phyloP scores from a whole-genome alignment of 164 flowering plant species.

The Chimonanthus salicifolius region DNA sequence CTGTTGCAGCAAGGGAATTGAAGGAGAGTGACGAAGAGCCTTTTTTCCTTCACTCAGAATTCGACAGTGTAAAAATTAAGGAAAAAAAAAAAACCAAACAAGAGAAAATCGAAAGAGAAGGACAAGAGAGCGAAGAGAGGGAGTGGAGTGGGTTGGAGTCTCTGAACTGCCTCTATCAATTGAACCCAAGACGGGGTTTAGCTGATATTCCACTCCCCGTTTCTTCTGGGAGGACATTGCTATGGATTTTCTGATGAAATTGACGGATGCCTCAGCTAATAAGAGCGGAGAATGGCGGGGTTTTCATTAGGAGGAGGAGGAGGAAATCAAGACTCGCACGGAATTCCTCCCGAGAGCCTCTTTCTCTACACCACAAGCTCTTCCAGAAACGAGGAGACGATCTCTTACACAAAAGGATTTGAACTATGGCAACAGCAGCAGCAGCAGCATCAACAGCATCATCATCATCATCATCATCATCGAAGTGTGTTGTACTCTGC shows the following conservation, averaged over 20 bases:
- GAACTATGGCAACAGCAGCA: slow-evolving; percentile 50
- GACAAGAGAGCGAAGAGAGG: neutral
- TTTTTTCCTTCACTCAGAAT: neutral
- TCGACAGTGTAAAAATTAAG: neutral
- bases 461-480: slow-evolving; percentile 27
- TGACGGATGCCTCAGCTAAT: slow-evolving; percentile 14
- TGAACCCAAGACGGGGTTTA: neutral
- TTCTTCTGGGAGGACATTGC: slow-evolving; percentile 9
- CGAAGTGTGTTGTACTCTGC: slow-evolving; percentile 15
- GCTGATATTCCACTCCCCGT: neutral
- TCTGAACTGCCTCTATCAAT: neutral
- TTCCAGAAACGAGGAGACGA: slow-evolving; percentile 32
- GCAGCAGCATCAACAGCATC: slow-evolving; percentile 22
- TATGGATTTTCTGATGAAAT: slow-evolving; percentile 41
- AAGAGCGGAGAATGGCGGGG: slow-evolving; percentile 47
- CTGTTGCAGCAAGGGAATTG: slow-evolving; percentile 10
- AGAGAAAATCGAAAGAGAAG: neutral
- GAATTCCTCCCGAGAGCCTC: slow-evolving; percentile 21
- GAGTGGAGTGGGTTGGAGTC: neutral
- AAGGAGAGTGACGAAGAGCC: slow-evolving; percentile 3
- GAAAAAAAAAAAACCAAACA: neutral
- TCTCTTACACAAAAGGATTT: slow-evolving; percentile 32
- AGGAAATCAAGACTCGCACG: slow-evolving; percentile 13
- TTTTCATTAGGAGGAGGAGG: slow-evolving; percentile 40
- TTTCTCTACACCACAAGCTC: slow-evolving; percentile 22